Conservation (phyloP, 169 alveolate genomes). For the Hepatocystis sp. region DNA sequence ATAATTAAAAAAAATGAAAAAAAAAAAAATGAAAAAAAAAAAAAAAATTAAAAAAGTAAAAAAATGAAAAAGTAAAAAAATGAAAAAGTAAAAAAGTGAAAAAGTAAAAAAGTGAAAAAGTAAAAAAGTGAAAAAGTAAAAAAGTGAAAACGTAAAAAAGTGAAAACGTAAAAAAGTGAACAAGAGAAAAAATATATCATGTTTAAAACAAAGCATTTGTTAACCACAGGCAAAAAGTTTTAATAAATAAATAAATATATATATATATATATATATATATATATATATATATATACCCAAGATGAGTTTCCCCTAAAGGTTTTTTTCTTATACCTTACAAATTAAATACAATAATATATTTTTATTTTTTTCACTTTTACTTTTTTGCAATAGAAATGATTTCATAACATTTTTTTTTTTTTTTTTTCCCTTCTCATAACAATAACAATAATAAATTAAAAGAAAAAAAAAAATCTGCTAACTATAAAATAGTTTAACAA, state of each 20-base stretch:
- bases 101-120: not conserved
- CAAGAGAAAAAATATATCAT: not conserved
- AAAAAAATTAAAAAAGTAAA: not conserved
- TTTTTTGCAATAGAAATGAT: too few species aligned
- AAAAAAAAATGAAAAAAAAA: not conserved
- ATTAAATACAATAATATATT: too few species aligned
- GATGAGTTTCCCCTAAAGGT: too few species aligned
- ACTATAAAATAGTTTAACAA: too few species aligned
- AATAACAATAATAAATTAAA: too few species aligned
- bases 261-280: constrained; percentile 2
- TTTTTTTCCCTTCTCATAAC: too few species aligned
- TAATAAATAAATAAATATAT: not conserved
- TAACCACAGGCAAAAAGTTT: not conserved
- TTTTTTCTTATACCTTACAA: too few species aligned
- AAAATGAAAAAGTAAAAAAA: not conserved
- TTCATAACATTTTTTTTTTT: too few species aligned
- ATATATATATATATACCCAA: too few species aligned
- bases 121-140: not conserved
- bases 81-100: not conserved
- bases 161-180: not conserved
- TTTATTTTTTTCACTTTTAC: too few species aligned
- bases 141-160: not conserved
- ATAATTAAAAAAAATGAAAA: not conserved
- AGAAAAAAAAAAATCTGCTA: too few species aligned
- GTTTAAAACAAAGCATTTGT: not conserved